Conservation (phyloP, 2,329 filamentous ascomycete species). For the Fusarium brachygibbosum region DNA sequence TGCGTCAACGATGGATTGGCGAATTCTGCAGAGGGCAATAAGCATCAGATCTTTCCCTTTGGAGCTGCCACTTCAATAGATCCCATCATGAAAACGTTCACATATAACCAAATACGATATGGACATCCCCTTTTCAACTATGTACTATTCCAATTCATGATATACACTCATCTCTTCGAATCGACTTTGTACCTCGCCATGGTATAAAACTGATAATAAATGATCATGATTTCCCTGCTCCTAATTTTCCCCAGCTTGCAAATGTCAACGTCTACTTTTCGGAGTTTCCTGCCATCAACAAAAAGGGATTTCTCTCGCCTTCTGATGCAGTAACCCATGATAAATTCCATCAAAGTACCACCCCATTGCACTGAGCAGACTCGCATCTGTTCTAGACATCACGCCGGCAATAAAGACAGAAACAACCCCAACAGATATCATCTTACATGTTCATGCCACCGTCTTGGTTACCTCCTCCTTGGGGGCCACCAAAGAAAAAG, state of each 20-base stretch:
- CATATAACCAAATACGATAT: not conserved
- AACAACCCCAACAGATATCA: slow-evolving; percentile 14
- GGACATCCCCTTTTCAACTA: not conserved
- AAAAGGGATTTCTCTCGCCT: slow-evolving; percentile 15
- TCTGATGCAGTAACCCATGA: slow-evolving; percentile 6
- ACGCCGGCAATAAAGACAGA: slow-evolving; percentile 37
- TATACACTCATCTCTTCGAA: not conserved
- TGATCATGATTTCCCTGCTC: not conserved
- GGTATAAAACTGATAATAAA: slow-evolving; percentile 7
- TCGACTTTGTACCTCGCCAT: slow-evolving; percentile 9
- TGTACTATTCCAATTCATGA: not conserved
- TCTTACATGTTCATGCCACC: slow-evolving; percentile 49
- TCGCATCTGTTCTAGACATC: slow-evolving; percentile 32
- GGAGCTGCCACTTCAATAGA: not conserved
- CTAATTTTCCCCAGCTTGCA: not conserved
- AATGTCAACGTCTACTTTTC: slow-evolving; percentile 15
- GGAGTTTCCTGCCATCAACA: not conserved
- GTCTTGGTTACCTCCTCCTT: slow-evolving; percentile 44
- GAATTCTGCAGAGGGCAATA: not conserved
- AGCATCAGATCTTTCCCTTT: not conserved
- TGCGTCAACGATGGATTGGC: not conserved
- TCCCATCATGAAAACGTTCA: not conserved
- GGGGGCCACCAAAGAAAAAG: slow-evolving; percentile 76
- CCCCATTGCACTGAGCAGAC: slow-evolving; percentile 31
- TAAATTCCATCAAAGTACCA: slow-evolving; percentile 29